Conservation (phyloP, 2,329 filamentous ascomycete species). For the Xylariaceae sp. region DNA sequence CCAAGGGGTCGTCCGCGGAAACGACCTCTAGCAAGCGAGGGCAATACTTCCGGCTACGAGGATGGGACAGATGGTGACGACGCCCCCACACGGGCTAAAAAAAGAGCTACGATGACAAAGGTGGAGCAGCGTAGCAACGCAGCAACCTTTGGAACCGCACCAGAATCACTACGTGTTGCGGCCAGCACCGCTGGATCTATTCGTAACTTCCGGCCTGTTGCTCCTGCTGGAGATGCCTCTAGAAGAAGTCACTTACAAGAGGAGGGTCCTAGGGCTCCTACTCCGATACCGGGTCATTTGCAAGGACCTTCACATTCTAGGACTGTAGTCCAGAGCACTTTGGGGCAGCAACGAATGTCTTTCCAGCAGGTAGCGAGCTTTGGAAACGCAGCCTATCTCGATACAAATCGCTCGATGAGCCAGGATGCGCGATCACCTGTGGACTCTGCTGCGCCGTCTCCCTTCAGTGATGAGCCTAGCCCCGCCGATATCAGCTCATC, state of each 20-base stretch:
- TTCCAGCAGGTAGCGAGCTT: constrained; percentile 43
- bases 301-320: constrained; percentile 27
- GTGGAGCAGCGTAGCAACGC: constrained; percentile 63
- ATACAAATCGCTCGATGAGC: constrained; percentile 36
- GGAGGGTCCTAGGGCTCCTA: constrained; percentile 67
- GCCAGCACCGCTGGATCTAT: constrained; percentile 87
- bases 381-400: constrained; percentile 27
- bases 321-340: constrained; percentile 40
- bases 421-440: constrained; percentile 50
- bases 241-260: constrained; percentile 57
- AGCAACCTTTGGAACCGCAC: constrained; percentile 63
- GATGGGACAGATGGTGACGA: constrained; percentile 58
- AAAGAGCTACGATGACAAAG: constrained; percentile 73
- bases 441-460: constrained; percentile 47
- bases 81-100: constrained; percentile 51
- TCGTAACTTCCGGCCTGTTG: constrained; percentile 72
- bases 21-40: constrained; percentile 43
- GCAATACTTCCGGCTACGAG: constrained; percentile 71
- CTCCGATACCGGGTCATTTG: constrained; percentile 58
- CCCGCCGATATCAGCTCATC: constrained; percentile 84
- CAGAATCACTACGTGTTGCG: constrained; percentile 79
- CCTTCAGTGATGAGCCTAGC: constrained; percentile 56
- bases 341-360: constrained; percentile 58
- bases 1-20: constrained; percentile 53
- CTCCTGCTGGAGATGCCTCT: constrained; percentile 42